Evolutionary conservation across 306 rosid genomes (phyloP), one percentile per base, ranked within the genome.

Genomic region (Rosa chinensis): DNA sequence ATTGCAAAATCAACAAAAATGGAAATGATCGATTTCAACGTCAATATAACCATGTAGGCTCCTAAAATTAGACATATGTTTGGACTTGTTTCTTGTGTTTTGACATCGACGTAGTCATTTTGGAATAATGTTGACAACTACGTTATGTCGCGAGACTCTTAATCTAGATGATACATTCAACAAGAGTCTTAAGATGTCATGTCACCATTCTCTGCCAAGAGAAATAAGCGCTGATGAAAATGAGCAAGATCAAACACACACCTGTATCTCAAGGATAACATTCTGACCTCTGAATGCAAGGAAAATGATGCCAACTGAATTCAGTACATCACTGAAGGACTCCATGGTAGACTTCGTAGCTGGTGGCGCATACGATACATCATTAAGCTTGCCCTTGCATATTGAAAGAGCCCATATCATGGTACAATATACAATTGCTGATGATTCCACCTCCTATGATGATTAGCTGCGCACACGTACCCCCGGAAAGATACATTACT

Each of bases 201-300:
- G 28, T 8, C 64, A 58, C 9, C 35, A 21, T n/a, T 21, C 16
- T 1, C 4, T 58, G 8, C 8, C 13, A n/a, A 16, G 37, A 20
- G 2, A 8, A 21, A 2, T 23, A 56, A n/a, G 28, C 28, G 3
- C 1, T 56, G 63, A 56, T 56, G 63, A 56, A 56, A 56, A n/a
- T 56, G 63, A 56, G 63, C 63, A 8, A 9, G 64, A 58, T 21
- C 6, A 4, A 58, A 58, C 32, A 58, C 79, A 74, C n/a, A 78
- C 94, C 90, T 93, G 96, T 40, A 93, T 91, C 83, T 93, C 97
- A 39, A 91, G 97, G 67, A 91, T 37, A 73, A 93, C 66, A 58
- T 93, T 93, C 42, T 93, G 97, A 11, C 97, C 97, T 85, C 90
- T 83, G 75, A 89, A 89, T 2, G 86, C 50, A 8, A 91, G 85